Base-by-base conservation (phyloP, 257 asterid genomes). In the Petunia axillaris region DNA sequence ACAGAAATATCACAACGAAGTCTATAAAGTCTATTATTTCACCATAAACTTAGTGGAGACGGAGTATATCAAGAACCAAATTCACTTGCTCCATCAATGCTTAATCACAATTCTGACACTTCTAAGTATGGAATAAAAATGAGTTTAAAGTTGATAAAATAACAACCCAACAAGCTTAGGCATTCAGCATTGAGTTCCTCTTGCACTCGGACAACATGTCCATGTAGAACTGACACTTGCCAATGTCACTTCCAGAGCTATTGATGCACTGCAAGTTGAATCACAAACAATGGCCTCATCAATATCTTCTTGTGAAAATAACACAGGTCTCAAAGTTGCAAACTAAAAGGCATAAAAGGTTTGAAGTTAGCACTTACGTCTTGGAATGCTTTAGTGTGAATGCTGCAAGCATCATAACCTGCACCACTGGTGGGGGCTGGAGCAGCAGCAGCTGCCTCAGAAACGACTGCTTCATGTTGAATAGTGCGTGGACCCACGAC, bases 401-500 rank as follows among this genome's bases (percentile, higher is more conserved):
- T 46, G 10, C 8, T 5, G 52, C 8, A 5, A 46, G 52, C 5
- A 46, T 5, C 52, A 2, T 6, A 46, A 46, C 52, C 4, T 7
- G 11, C 60, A 48, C 92, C 89, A 57, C 82, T 79, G 48, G 87
- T 58, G 37, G 88, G 54, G 7, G 91, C 78, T n/a, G 89, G 81
- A 53, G 89, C 85, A 15, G 90, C 85, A 75, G 89, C 87, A 40
- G 87, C 75, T 25, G 83, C 87, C 64, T 85, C 87, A 68, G 93
- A 65, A 78, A 6, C 89, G n/a, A 87, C 96, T 64, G 89, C 53
- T 82, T 93, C 98, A 54, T 90, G 97, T 64, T 90, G 93, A 81
- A 93, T 80, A 13, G 94, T 90, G 8, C 96, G 95, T 76, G 96
- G 95, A 63, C 98, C 98, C 86, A 91, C 25, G 67, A 93, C 87